A percentile compares a stretch with the other conserved stretches of the same genome.
These are phyloP conservation scores for Syncephalastrum monosporum DNA, from an alignment of 371 early-diverging fungal species.

Conservation along the genomic window DNA sequence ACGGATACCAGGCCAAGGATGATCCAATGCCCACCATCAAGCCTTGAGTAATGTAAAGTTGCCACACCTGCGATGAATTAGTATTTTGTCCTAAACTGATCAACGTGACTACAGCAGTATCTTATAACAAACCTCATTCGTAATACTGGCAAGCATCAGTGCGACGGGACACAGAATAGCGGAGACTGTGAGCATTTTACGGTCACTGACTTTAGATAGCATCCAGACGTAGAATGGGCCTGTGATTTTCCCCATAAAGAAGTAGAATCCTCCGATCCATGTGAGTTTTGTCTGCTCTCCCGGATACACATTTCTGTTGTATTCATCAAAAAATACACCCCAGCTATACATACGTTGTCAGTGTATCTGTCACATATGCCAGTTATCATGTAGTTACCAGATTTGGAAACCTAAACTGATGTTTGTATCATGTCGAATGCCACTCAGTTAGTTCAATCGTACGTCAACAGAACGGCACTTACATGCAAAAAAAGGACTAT, in stretches of 20 bases:
- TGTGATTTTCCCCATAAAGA: constrained; percentile 2
- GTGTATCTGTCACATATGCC: too few species aligned
- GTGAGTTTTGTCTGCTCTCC: constrained; percentile 6
- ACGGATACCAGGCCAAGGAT: constrained; percentile 43
- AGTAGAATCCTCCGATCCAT: constrained; percentile 8
- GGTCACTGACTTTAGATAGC: constrained; percentile 4
- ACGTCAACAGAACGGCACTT: constrained; percentile 14
- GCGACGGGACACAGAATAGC: constrained; percentile 5
- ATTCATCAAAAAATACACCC: constrained; percentile 1
- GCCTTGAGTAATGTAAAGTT: constrained; percentile 66
- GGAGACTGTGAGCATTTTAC: constrained; percentile 5
- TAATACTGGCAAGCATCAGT: constrained; percentile 6
- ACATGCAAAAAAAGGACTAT: constrained; percentile 1
- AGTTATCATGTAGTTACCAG: constrained; percentile 8
- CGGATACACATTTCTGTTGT: constrained; percentile 7
- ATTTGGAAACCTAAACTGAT: constrained; percentile 2
- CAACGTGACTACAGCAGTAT: background rate
- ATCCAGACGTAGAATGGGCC: constrained; percentile 6
- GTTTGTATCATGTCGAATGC: background rate
- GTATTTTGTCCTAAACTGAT: too few species aligned
- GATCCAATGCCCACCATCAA: constrained; percentile 62
- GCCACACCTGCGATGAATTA: constrained; percentile 43
- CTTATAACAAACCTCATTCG: constrained; percentile 7
- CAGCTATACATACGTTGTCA: background rate
- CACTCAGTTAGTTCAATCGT: too few species aligned